Conservation (phyloP, 805 yeast genomes). For the Kodamaea restingae region DNA sequence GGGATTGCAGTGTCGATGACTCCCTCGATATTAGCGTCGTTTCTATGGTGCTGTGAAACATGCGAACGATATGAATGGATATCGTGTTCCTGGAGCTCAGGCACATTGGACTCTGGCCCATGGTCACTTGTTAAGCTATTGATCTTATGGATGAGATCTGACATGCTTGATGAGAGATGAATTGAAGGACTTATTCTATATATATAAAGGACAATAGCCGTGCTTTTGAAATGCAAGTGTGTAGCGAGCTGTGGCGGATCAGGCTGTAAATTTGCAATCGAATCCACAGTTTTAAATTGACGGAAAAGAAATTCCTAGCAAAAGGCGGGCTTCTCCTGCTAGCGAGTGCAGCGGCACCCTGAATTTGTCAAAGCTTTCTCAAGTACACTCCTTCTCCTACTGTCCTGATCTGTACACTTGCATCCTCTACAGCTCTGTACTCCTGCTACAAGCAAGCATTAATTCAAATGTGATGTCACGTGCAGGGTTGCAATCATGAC, state of each 20-base stretch:
- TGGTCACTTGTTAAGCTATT: constrained; percentile 10
- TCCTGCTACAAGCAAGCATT: background rate
- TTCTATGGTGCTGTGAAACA: background rate
- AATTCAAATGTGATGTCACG: constrained; percentile 17
- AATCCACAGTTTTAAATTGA: constrained; percentile 5
- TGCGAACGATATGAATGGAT: constrained; percentile 15
- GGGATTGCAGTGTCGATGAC: constrained; percentile 25
- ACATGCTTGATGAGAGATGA: constrained; percentile 8
- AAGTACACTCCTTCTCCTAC: too few species aligned
- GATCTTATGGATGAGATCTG: constrained; percentile 12
- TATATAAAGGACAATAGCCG: constrained; percentile 1
- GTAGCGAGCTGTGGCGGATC: constrained; percentile 5
- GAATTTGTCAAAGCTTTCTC: too few species aligned
- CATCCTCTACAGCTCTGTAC: too few species aligned
- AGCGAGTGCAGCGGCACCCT: too few species aligned
- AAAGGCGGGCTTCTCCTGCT: background rate
- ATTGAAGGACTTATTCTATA: background rate
- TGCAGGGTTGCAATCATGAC: constrained; percentile 23
- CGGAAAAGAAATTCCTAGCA: constrained; percentile 1
- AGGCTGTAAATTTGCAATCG: constrained; percentile 1
- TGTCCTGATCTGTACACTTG: too few species aligned
- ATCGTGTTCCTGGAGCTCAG: constrained; percentile 17
- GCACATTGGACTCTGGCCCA: constrained; percentile 19
- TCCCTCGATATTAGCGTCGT: constrained; percentile 5
- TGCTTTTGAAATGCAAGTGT: background rate